Conservation (phyloP, 2,329 filamentous ascomycete genomes). For the Colletotrichum musae region DNA sequence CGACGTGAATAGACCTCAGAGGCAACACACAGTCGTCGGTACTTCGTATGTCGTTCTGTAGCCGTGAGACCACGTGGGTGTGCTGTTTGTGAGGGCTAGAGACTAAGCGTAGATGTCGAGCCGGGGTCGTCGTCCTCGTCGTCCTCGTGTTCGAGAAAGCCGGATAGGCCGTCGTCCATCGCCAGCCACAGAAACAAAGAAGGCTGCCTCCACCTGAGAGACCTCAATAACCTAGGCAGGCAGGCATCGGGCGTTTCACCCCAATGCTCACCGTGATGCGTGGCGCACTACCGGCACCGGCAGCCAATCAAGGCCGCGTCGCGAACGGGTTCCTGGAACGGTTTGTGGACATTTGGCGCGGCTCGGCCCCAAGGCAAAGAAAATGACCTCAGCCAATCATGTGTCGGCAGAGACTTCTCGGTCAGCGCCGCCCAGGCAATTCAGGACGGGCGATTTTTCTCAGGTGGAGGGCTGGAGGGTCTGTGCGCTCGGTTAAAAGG, state of each 20-base stretch:
- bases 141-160: neutral
- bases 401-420: neutral
- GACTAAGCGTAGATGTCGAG: no score
- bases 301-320: constrained; percentile 17
- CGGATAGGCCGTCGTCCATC: neutral
- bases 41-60: no score
- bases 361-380: neutral
- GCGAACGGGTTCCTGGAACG: constrained; percentile 28
- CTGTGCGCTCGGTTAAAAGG: constrained; percentile 19
- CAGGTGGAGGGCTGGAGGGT: neutral
- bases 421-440: neutral
- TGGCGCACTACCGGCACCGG: constrained; percentile 4
- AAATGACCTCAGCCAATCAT: neutral
- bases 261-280: neutral
- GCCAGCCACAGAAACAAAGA: neutral
- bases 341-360: constrained; percentile 1
- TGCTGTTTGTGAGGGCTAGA: no score
- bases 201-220: neutral
- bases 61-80: no score
- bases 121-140: no score
- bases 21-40: neutral
- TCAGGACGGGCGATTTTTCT: constrained; percentile 5
- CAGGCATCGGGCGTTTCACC: constrained; percentile 18
- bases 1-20: constrained; percentile 32
- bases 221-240: neutral